Evolutionary conservation across 495 filamentous ascomycete genomes (phyloP).

Genomic region (Aspergillus homomorphus): DNA sequence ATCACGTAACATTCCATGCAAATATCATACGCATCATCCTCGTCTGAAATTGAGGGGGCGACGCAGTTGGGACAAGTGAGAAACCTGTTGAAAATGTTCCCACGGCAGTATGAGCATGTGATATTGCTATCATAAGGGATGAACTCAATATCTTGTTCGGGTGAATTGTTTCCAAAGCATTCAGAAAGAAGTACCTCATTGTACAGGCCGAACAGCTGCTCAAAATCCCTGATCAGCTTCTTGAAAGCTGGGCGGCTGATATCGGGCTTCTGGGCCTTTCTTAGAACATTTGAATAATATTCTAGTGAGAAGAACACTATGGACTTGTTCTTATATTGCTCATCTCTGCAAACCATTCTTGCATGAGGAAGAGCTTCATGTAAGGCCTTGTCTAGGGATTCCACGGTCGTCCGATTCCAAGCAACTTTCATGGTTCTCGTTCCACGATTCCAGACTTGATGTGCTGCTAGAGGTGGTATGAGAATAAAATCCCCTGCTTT

Average conservation of each 20-base stretch:
- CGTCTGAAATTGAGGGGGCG: conserved; percentile 44
- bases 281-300: conserved; percentile 68
- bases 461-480: conserved; percentile 91
- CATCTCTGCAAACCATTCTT: conserved; percentile 91
- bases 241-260: conserved; percentile 52
- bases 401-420: conserved; percentile 95
- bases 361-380: conserved; percentile 83
- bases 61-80: conserved; percentile 83
- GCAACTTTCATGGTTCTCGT: conserved; percentile 94
- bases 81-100: conserved; percentile 97
- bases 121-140: conserved; percentile 81
- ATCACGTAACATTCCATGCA: conserved; percentile 97
- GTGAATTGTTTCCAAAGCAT: conserved; percentile 64
- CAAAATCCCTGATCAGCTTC: conserved; percentile 74
- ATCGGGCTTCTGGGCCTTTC: conserved; percentile 36
- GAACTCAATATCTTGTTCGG: conserved; percentile 62
- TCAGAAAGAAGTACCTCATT: conserved; percentile 78
- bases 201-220: conserved; percentile 70
- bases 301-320: conserved; percentile 83
- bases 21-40: conserved; percentile 82
- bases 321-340: conserved; percentile 97
- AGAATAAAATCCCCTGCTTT: conserved; percentile 91
- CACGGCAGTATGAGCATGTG: conserved; percentile 91
- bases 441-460: conserved; percentile 98
- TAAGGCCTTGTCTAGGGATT: conserved; percentile 82